Percentiles rank a stretch among this genome's conserved stretches.
These are phyloP conservation scores for Ceratocystis diversiconidia DNA, from an alignment of 2,329 filamentous ascomycete species.

Conservation along the genomic window DNA sequence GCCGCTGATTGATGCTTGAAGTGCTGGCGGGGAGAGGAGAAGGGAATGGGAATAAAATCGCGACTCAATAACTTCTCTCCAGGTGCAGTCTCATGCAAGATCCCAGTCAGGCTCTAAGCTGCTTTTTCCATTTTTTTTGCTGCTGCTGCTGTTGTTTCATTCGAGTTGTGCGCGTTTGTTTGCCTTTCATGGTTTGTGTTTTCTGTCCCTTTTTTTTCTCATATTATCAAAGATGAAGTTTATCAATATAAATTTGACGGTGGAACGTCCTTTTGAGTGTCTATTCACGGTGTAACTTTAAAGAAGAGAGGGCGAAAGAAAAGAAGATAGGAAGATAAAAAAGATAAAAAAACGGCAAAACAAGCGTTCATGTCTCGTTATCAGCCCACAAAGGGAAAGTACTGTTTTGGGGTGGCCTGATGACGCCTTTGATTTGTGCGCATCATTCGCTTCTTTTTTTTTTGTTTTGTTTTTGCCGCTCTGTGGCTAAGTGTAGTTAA, in stretches of 20 bases:
- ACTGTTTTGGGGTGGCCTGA: background rate
- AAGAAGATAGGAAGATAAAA: background rate
- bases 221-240: background rate
- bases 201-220: background rate
- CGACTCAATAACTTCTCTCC: background rate
- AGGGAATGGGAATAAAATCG: background rate
- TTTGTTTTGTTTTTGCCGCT: background rate
- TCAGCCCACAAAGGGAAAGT: background rate
- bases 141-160: background rate
- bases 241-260: background rate
- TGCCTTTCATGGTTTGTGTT: background rate
- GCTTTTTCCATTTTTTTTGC: background rate
- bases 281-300: background rate
- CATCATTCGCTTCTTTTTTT: background rate
- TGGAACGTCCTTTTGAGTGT: background rate
- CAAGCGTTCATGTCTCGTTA: background rate
- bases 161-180: background rate
- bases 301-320: background rate
- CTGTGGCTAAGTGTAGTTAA: no score
- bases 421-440: background rate
- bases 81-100: background rate
- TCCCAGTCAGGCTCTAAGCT: background rate
- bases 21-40: background rate
- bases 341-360: background rate
- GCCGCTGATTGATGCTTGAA: conserved; percentile 47